Percentiles rank a stretch among this genome's conserved stretches.
phyloP scores from a whole-genome alignment of 2,329 filamentous ascomycete species.

The Aspergillus udagawae region DNA sequence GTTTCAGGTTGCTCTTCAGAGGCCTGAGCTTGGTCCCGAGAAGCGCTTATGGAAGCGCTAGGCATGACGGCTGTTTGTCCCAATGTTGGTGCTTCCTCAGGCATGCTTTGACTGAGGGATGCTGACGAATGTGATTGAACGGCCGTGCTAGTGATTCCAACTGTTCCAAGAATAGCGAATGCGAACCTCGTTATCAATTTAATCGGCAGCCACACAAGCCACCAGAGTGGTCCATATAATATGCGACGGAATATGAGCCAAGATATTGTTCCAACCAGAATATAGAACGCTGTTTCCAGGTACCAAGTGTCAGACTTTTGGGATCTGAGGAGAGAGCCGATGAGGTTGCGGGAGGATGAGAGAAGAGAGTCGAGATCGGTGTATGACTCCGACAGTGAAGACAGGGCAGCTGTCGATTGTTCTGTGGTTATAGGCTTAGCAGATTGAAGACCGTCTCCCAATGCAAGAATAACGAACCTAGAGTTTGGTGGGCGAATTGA shows the following conservation, averaged over 20 bases:
- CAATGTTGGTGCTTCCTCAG: conserved; percentile 13
- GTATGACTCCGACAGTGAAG: conserved; percentile 76
- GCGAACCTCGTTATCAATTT: conserved; percentile 60
- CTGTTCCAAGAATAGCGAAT: conserved; percentile 52
- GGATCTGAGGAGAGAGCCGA: conserved; percentile 74
- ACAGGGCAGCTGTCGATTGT: conserved; percentile 78
- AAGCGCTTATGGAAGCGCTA: conserved; percentile 10
- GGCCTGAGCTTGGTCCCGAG: conserved; percentile 19
- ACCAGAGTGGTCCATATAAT: conserved; percentile 85
- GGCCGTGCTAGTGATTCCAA: conserved; percentile 38
- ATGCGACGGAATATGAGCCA: conserved; percentile 86
- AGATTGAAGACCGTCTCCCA: neutral
- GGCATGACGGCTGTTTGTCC: conserved; percentile 19
- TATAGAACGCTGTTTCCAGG: conserved; percentile 80
- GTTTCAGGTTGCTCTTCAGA: conserved; percentile 18
- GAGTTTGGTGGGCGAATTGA: conserved; percentile 83
- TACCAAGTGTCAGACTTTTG: conserved; percentile 99
- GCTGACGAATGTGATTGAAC: conserved; percentile 23
- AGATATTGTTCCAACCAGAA: conserved; percentile 69
- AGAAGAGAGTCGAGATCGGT: conserved; percentile 73
- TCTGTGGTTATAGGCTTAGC: conserved; percentile 34
- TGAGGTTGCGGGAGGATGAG: conserved; percentile 66
- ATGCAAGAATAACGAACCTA: conserved; percentile 42
- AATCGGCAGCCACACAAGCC: conserved; percentile 81
- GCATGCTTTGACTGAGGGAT: conserved; percentile 14